Conservation (phyloP, 2,329 filamentous ascomycete genomes). For the Colletotrichum shisoi region DNA sequence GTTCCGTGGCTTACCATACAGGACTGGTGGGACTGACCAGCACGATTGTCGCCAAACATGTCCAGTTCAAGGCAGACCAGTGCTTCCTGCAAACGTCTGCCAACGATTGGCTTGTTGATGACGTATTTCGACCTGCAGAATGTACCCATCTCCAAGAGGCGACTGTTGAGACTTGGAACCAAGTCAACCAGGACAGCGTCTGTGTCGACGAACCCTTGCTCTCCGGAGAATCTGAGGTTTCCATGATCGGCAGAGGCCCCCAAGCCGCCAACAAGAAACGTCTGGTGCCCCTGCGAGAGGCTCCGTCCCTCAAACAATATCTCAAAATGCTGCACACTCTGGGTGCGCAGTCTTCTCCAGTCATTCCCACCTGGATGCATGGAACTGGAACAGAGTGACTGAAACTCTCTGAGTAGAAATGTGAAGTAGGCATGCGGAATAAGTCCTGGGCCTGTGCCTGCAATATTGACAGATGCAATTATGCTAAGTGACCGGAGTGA, state of each 20-base stretch:
- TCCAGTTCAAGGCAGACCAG: constrained; percentile 4
- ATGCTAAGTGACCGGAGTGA: neutral
- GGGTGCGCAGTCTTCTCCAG: constrained; percentile 4
- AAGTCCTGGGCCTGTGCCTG: too few relatives aligned
- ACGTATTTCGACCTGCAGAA: neutral
- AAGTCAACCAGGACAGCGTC: neutral
- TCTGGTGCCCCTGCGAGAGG: rapidly evolving
- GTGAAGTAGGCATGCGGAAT: too few relatives aligned
- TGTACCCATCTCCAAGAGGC: neutral
- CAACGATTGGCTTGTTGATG: neutral
- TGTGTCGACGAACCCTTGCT: neutral
- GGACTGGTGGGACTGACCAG: neutral
- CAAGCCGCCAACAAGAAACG: neutral
- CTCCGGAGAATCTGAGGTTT: neutral
- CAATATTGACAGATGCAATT: rapidly evolving
- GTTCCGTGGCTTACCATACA: constrained; percentile 4
- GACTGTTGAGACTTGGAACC: neutral
- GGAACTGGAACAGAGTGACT: too few relatives aligned
- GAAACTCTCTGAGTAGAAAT: too few relatives aligned
- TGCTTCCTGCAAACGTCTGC: constrained; percentile 1
- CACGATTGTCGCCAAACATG: constrained; percentile 8
- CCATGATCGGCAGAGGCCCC: neutral
- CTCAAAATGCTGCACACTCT: neutral
- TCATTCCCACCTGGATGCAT: neutral
- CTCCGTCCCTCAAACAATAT: neutral